Conservation (phyloP, 2,329 filamentous ascomycete species). For the Neurospora sp. region DNA sequence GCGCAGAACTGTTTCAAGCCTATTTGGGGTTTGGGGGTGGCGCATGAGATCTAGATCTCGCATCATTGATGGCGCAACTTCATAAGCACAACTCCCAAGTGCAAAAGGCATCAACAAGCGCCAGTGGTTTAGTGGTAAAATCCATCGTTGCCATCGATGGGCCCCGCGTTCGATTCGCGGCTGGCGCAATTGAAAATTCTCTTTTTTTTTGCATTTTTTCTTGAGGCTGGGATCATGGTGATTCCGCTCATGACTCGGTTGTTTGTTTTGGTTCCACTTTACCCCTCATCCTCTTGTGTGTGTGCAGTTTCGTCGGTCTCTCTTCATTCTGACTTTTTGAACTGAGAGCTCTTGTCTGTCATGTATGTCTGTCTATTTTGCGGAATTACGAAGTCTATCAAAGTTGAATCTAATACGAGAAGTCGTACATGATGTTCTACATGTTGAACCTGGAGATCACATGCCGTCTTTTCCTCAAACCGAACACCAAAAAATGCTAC, state of each 20-base stretch:
- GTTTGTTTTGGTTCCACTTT: not conserved
- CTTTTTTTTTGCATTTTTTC: not conserved
- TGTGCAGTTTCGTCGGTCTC: too few relatives aligned
- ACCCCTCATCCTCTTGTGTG: not conserved
- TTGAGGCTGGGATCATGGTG: not conserved
- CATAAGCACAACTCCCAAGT: too few relatives aligned
- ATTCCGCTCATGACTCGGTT: not conserved
- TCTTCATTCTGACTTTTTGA: not conserved
- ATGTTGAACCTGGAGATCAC: not conserved
- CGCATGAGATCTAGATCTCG: too few relatives aligned
- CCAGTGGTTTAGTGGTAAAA: constrained; percentile 44
- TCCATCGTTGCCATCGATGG: constrained; percentile 45
- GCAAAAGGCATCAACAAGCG: not conserved
- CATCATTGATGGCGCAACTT: too few relatives aligned
- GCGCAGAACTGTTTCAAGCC: too few relatives aligned
- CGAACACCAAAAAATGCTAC: not conserved
- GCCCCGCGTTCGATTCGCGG: constrained; percentile 23
- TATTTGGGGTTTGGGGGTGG: too few relatives aligned
- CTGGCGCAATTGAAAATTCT: too few relatives aligned
- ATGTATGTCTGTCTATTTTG: not conserved
- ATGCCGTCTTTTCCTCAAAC: not conserved
- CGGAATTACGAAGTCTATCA: not conserved
- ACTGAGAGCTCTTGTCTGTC: not conserved
- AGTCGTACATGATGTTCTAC: not conserved
- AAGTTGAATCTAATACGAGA: not conserved